Base-by-base conservation (phyloP, 192 early-diverging fungal genomes). In the Mortierella claussenii region DNA sequence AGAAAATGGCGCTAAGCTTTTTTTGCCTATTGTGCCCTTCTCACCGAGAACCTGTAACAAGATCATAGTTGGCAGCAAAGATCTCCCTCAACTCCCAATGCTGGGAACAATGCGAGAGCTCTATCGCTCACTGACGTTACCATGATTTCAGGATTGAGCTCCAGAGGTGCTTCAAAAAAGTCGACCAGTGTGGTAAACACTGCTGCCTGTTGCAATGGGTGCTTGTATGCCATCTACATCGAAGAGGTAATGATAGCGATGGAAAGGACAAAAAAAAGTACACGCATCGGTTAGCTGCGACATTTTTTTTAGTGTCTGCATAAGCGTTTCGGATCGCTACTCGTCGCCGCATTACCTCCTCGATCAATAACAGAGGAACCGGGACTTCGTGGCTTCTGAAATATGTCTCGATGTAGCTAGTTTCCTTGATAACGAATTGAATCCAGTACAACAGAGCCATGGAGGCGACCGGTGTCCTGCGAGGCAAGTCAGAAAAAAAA, bases 331-430 rank as follows among this genome's bases (percentile, higher is more conserved):
- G 23, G 13, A 43, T 24, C 2, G 4, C 27, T 53, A 27, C 28
- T 20, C 37, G 1, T 36, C 4, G 2, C n/a, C 34, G 18, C 30
- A 18, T 36, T 65, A 80, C 82, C 69, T 93, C 92, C 52, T 93
- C 92, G n/a, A 93, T 80, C 26, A 93, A 40, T 15, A 90, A 60
- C 63, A 89, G 81, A 23, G 88, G 86, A 0, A 85, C 46, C 3
- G 90, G 88, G 1, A 83, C 82, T 57, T 89, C 89, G 10, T 83
- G 81, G 28, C 80, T 82, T 57, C 85, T 84, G 59, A 88, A 93
- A 63, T 93, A 91, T 1, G 83, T 91, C 50, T 87, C 86, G 61
- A 89, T 92, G 78, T 85, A 93, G 70, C 74, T 69, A 40, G 84
- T 90, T 49, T 90, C 86, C 17, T 67, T 83, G 11, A 90, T 73